Percentiles rank a stretch among this genome's conserved stretches.
These are phyloP conservation scores for Penicillium roqueforti DNA, from an alignment of 495 filamentous ascomycete species.

Conservation along the genomic window DNA sequence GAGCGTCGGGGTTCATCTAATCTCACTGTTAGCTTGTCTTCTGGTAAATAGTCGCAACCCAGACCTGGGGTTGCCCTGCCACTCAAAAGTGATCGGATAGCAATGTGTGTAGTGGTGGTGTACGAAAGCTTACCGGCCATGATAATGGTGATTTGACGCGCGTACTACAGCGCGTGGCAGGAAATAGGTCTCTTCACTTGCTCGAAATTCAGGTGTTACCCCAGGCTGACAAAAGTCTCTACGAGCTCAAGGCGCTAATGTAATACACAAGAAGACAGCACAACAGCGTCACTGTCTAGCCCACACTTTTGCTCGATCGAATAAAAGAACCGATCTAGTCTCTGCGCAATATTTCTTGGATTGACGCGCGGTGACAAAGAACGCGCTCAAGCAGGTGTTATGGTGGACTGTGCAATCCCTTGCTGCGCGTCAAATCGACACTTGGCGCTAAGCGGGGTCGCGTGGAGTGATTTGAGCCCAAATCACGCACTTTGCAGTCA, in stretches of 20 bases:
- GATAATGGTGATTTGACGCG: constrained; percentile 24
- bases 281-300: constrained; percentile 28
- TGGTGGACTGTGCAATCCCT: constrained; percentile 22
- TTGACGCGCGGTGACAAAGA: constrained; percentile 8
- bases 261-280: constrained; percentile 42
- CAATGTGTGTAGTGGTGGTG: constrained; percentile 15
- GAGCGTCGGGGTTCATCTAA: constrained; percentile 87
- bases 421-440: constrained; percentile 27
- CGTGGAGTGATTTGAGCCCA: constrained; percentile 18
- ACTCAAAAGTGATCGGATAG: constrained; percentile 2
- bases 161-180: constrained; percentile 40
- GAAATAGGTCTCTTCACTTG: constrained; percentile 15
- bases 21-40: constrained; percentile 32
- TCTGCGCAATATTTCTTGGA: constrained; percentile 18
- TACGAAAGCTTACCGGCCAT: constrained; percentile 50
- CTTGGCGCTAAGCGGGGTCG: constrained; percentile 36
- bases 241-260: constrained; percentile 42
- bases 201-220: constrained; percentile 24
- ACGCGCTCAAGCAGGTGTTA: constrained; percentile 18
- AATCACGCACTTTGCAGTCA: background rate
- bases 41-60: background rate
- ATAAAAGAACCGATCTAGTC: constrained; percentile 13
- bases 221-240: constrained; percentile 36
- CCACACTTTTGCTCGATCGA: constrained; percentile 39
- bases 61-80: constrained; percentile 1